Base-by-base conservation (phyloP, 345 rosid genomes). In the Brassica cretica region DNA sequence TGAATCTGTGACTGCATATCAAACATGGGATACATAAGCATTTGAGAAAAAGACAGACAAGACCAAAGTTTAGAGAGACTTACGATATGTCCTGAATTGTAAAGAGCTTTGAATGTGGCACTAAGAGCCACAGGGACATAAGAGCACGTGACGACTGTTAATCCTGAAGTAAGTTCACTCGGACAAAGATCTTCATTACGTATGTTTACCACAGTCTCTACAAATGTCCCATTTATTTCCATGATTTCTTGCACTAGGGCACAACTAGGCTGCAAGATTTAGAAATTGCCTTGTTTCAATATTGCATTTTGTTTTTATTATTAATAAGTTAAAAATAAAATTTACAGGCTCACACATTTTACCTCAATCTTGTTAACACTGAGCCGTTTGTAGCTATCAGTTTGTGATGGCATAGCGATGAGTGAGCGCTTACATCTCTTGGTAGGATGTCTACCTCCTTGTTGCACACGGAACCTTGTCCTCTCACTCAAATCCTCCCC, bases 401-500 rank as follows among this genome's bases (percentile, higher is more conserved):
- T 88, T 62, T 92, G 87, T 62, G 87, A 85, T 75, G 84, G 91
- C 84, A 84, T 72, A 30, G 90, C 85, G 84, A 83, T 88, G 32
- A 88, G 71, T 80, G 82, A 75, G 80, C 92, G 94, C 88, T 82
- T 91, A 83, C 87, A 84, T 83, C 86, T 92, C 84, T 84, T 87
- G 19, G 76, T 73, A 15, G 89, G 90, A 10, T 59, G 70, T 72
- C 85, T 78, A 66, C 89, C 91, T 80, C 79, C 91, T 68, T 88
- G 91, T 37, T 85, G 86, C 80, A 89, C 83, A 69, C 86, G 89
- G 70, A 86, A 84, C 32, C 87, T 84, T 64, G 91, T 88, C 92
- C 81, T 87, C 9, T 89, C 89, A 66, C 85, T 94, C 82, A 94
- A 82, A 86, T 92, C 94, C 80, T 88, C 98, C 24, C 89, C 97